Evolutionary conservation across 768 basidiomycete species (phyloP).

Genomic region (Suillus subluteus): DNA sequence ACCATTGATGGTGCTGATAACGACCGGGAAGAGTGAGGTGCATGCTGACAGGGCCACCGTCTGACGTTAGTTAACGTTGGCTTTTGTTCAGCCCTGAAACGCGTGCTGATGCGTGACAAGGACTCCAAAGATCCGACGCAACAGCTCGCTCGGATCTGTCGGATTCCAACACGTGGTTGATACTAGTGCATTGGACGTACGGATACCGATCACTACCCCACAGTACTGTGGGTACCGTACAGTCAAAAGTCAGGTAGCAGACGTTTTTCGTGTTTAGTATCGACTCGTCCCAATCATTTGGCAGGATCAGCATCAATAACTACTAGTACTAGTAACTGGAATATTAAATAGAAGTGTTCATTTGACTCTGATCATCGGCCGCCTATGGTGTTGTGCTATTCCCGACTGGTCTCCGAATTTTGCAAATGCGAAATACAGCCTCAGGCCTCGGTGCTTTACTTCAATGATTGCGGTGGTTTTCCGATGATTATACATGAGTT

Average conservation of each 20-base stretch:
- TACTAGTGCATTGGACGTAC: background rate
- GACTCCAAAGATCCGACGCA: background rate
- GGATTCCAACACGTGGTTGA: background rate
- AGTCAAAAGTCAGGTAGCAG: background rate
- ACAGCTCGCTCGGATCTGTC: too few relatives aligned
- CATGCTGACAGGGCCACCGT: background rate
- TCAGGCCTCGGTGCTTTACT: too few relatives aligned
- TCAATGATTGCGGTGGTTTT: too few relatives aligned
- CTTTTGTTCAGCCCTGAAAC: background rate
- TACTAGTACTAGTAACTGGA: too few relatives aligned
- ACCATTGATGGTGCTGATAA: background rate
- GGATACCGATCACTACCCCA: background rate
- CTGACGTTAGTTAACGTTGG: background rate
- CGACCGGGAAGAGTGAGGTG: background rate
- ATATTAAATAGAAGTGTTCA: too few relatives aligned
- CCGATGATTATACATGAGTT: too few relatives aligned
- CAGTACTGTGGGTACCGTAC: background rate
- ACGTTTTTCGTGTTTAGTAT: background rate
- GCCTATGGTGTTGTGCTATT: too few relatives aligned
- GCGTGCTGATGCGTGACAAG: background rate
- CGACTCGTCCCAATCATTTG: background rate
- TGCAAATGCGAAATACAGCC: too few relatives aligned
- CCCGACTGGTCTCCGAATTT: too few relatives aligned
- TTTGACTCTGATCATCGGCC: too few relatives aligned
- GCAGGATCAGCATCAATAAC: background rate